Conservation (phyloP, 2,329 filamentous ascomycete genomes). For the Triangularia setosa region DNA sequence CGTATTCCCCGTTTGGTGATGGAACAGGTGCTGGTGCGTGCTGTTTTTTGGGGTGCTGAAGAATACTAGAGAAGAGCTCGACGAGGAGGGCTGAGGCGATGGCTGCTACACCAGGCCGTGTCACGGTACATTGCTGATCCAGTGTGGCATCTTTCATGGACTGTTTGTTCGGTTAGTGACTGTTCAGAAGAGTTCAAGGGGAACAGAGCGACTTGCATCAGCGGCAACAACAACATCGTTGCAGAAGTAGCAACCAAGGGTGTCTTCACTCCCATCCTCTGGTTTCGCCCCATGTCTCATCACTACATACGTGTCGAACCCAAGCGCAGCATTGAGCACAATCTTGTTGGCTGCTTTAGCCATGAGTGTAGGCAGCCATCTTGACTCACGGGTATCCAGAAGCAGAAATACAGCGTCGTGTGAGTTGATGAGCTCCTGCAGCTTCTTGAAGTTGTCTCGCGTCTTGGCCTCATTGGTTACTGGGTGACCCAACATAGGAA, state of each 20-base stretch:
- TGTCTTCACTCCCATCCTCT: slow-evolving; percentile 52
- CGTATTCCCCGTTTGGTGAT: slow-evolving; percentile 38
- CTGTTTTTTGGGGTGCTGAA: slow-evolving; percentile 78
- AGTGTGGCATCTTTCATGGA: slow-evolving; percentile 92
- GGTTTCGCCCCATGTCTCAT: slow-evolving; percentile 85
- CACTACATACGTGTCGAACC: slow-evolving; percentile 94
- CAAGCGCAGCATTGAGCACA: slow-evolving; percentile 92
- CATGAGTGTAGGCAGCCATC: slow-evolving; percentile 96
- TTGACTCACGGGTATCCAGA: slow-evolving; percentile 91
- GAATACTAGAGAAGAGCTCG: slow-evolving; percentile 79
- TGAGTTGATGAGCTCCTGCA: slow-evolving; percentile 70
- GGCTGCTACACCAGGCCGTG: slow-evolving; percentile 83
- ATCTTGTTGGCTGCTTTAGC: slow-evolving; percentile 90
- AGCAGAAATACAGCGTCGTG: slow-evolving; percentile 95
- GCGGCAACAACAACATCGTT: slow-evolving; percentile 94
- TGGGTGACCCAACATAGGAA: slow-evolving; percentile 94
- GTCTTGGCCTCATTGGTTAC: slow-evolving; percentile 69
- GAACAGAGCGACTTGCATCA: slow-evolving; percentile 61
- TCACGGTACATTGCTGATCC: slow-evolving; percentile 97
- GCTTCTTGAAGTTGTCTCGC: slow-evolving; percentile 68
- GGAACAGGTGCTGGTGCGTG: slow-evolving; percentile 53
- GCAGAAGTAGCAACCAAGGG: slow-evolving; percentile 95
- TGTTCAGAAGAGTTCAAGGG: background rate
- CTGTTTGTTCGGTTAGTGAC: slow-evolving; percentile 42
- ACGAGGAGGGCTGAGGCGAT: slow-evolving; percentile 90